A percentile compares a stretch with the other conserved stretches of the same genome.
These are phyloP conservation scores for Colletotrichum orbiculare DNA, from an alignment of 2,329 filamentous ascomycete genomes.

Conservation along the genomic window DNA sequence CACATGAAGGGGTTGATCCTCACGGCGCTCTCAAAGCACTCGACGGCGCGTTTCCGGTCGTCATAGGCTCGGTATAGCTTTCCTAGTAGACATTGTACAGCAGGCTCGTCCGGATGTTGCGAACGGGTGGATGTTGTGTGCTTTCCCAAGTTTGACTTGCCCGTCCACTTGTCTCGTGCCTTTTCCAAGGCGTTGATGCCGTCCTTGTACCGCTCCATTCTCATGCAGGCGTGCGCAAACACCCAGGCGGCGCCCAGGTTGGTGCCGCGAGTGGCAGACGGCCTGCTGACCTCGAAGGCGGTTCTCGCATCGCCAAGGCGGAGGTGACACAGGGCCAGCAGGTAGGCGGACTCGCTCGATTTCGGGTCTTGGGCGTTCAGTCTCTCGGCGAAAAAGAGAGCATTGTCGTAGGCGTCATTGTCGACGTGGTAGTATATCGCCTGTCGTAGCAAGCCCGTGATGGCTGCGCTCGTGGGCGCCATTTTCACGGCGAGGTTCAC, in stretches of 20 bases:
- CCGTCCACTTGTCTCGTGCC: conserved; percentile 78
- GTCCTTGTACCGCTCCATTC: conserved; percentile 81
- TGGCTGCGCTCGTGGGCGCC: conserved; percentile 63
- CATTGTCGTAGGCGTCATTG: conserved; percentile 88
- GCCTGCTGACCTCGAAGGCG: conserved; percentile 85
- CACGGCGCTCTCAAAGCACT: conserved; percentile 88
- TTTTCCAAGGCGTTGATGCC: conserved; percentile 88
- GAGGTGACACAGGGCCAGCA: conserved; percentile 86
- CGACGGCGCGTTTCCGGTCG: conserved; percentile 83
- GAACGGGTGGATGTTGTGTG: conserved; percentile 82
- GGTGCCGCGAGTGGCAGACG: conserved; percentile 73
- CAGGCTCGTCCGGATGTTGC: conserved; percentile 83
- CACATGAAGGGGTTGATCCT: conserved; percentile 96
- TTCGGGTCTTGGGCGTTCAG: conserved; percentile 86
- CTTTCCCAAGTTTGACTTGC: conserved; percentile 82
- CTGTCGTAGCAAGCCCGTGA: conserved; percentile 67
- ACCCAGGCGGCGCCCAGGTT: conserved; percentile 92
- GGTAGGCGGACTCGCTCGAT: conserved; percentile 82
- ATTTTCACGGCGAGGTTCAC: conserved; percentile 48
- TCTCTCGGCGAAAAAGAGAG: conserved; percentile 91
- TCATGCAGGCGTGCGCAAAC: conserved; percentile 89
- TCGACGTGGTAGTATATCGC: conserved; percentile 80
- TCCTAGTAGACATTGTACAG: conserved; percentile 84
- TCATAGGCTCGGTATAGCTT: conserved; percentile 89
- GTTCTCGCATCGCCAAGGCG: conserved; percentile 85